phyloP scores from a whole-genome alignment of 345 rosid species.

The Cardamine occulta region DNA sequence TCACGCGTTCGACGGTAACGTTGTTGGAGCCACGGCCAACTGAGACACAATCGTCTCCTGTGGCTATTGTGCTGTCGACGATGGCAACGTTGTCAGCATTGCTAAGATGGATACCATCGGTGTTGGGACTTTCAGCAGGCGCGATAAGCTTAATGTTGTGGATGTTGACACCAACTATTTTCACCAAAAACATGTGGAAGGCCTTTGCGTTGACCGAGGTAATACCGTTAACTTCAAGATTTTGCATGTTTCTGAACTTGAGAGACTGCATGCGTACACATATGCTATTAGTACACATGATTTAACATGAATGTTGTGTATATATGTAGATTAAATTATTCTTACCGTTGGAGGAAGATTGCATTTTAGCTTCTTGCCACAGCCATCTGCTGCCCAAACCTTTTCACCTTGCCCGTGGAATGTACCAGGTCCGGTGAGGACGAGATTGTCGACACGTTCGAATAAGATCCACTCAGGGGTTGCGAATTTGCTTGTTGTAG shows the following conservation, averaged over 20 bases:
- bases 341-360: conserved; percentile 54
- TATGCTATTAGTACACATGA: not conserved
- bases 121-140: conserved; percentile 57
- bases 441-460: conserved; percentile 50
- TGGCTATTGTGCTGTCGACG: conserved; percentile 34
- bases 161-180: conserved; percentile 30
- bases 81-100: conserved; percentile 38
- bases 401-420: conserved; percentile 66
- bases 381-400: conserved; percentile 52
- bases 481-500: conserved; percentile 44
- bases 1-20: conserved; percentile 40
- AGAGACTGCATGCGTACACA: conserved; percentile 47
- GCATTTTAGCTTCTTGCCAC: conserved; percentile 44
- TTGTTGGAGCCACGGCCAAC: conserved; percentile 46
- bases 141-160: conserved; percentile 51
- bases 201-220: conserved; percentile 56
- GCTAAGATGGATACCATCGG: conserved; percentile 47
- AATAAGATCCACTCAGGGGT: conserved; percentile 53
- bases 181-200: conserved; percentile 55
- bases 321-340: not conserved
- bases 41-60: conserved; percentile 47
- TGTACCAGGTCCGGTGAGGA: conserved; percentile 58
- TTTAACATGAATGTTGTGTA: not conserved
- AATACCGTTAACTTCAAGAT: conserved; percentile 44
- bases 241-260: conserved; percentile 45